Percentiles rank a stretch among this genome's conserved stretches.
Conservation (phyloP, 495 filamentous ascomycete species). For the Aspergillus campestris region DNA sequence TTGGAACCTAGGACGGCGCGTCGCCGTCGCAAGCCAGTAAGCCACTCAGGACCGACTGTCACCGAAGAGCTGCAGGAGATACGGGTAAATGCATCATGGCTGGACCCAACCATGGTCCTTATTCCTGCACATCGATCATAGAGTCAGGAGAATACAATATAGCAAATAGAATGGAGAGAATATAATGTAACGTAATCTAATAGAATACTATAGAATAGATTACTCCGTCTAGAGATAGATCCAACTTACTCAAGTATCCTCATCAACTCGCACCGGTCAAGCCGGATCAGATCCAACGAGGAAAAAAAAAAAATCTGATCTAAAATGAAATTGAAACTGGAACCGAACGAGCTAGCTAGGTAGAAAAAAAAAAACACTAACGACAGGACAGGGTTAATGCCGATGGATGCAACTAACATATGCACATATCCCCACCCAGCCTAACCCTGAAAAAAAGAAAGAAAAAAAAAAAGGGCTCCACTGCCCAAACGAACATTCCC, state of each 20-base stretch:
- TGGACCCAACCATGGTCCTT: slow-evolving; percentile 6
- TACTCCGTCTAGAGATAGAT: too few species aligned
- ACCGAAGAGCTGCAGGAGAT: slow-evolving; percentile 9
- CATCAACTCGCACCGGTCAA: too few species aligned
- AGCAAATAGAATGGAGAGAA: too few species aligned
- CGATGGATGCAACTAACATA: background rate
- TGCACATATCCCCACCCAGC: too few species aligned
- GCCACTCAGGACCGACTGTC: background rate
- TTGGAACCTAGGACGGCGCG: slow-evolving; percentile 9
- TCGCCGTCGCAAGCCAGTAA: background rate
- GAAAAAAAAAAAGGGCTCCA: slow-evolving; percentile 7
- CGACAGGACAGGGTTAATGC: slow-evolving; percentile 1
- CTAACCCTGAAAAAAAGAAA: slow-evolving; percentile 5
- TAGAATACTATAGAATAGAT: background rate
- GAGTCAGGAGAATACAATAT: too few species aligned
- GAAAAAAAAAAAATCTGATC: background rate
- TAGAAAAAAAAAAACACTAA: slow-evolving; percentile 3
- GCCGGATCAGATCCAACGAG: background rate
- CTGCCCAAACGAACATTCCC: slow-evolving; percentile 18
- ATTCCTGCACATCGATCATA: background rate
- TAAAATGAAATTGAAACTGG: background rate
- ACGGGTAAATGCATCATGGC: slow-evolving; percentile 11
- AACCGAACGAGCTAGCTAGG: background rate
- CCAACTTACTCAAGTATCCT: too few species aligned
- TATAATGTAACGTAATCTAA: too few species aligned